Evolutionary conservation across 2,329 filamentous ascomycete species (phyloP).

Genomic region (Gyromitra esculenta): DNA sequence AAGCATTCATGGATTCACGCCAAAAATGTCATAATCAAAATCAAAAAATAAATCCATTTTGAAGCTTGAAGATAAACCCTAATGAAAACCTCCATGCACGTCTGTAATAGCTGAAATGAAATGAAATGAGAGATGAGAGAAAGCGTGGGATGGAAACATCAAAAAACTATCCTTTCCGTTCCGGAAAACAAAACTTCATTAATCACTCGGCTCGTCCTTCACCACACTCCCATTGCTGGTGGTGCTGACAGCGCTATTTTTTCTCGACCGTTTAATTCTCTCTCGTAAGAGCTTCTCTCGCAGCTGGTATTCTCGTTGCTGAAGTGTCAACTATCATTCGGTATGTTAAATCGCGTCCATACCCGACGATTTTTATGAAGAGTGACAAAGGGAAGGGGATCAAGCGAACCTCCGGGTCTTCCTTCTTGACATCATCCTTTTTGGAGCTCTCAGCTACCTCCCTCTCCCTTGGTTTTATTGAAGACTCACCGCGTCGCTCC

Average conservation of each 20-base stretch:
- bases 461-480: conserved; percentile 41
- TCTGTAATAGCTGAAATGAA: background rate
- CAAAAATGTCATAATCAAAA: background rate
- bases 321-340: conserved; percentile 59
- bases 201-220: conserved; percentile 45
- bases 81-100: background rate
- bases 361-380: conserved; percentile 27
- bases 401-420: conserved; percentile 63
- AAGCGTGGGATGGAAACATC: conserved; percentile 14
- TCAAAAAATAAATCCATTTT: conserved; percentile 13
- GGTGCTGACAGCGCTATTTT: conserved; percentile 49
- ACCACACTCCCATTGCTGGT: conserved; percentile 38
- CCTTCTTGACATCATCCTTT: conserved; percentile 58
- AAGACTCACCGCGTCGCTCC: conserved; percentile 43
- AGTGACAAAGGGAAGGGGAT: background rate
- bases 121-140: background rate
- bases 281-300: conserved; percentile 67
- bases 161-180: conserved; percentile 2
- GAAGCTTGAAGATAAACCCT: conserved; percentile 7
- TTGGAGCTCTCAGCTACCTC: conserved; percentile 56
- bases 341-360: conserved; percentile 45
- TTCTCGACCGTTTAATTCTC: conserved; percentile 62
- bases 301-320: conserved; percentile 63
- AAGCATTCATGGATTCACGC: background rate
- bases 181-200: conserved; percentile 16